A percentile compares a stretch with the other conserved stretches of the same genome.
These are phyloP conservation scores for Sphaerulina populicola DNA, from an alignment of 2,329 filamentous ascomycete genomes.

Conservation along the genomic window DNA sequence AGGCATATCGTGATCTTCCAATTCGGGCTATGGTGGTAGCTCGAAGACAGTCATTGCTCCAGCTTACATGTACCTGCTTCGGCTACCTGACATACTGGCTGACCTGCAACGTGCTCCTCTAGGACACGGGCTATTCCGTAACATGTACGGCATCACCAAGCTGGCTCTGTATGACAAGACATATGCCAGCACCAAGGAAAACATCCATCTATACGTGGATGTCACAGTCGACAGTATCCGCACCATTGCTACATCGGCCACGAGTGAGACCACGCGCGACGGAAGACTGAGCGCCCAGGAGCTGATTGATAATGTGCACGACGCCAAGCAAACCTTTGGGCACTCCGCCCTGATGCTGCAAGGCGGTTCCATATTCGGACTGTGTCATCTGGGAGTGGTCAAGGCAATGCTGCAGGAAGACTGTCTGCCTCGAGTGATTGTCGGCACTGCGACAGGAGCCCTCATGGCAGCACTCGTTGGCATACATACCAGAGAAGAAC, in stretches of 20 bases:
- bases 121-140: constrained; percentile 61
- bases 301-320: constrained; percentile 79
- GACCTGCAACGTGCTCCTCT: too few relatives aligned
- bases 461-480: constrained; percentile 82
- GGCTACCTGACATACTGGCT: too few relatives aligned
- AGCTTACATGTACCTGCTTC: too few relatives aligned
- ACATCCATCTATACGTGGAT: constrained; percentile 86
- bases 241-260: constrained; percentile 63
- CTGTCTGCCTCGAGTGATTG: constrained; percentile 79
- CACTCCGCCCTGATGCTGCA: constrained; percentile 71
- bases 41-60: too few relatives aligned
- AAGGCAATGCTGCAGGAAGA: constrained; percentile 69
- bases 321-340: constrained; percentile 84
- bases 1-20: too few relatives aligned
- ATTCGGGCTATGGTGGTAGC: too few relatives aligned
- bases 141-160: constrained; percentile 80
- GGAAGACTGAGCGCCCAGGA: constrained; percentile 57
- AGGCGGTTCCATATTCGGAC: constrained; percentile 80
- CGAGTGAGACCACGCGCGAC: constrained; percentile 25
- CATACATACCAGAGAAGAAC: constrained; percentile 76
- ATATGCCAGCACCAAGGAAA: constrained; percentile 81
- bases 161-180: constrained; percentile 74
- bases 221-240: constrained; percentile 73
- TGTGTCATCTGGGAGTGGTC: constrained; percentile 83
- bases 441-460: constrained; percentile 82